Evolutionary conservation across 768 basidiomycete species (phyloP).

Genomic region (Tylopilus vinaceipallidus): DNA sequence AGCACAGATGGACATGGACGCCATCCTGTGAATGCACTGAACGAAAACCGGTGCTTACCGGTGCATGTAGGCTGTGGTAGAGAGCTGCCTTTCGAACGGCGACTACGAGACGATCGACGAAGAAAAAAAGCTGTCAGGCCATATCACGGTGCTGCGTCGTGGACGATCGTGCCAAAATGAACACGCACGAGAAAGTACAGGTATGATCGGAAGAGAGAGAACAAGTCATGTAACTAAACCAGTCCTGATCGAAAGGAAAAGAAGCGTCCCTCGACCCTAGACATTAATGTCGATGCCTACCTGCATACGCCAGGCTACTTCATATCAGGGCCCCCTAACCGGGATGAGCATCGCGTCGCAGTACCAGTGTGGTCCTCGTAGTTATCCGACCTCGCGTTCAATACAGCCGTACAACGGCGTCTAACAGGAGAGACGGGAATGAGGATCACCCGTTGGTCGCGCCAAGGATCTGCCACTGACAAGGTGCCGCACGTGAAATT

Average conservation of each 20-base stretch:
- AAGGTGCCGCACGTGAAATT: no score
- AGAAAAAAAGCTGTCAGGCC: not conserved
- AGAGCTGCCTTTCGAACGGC: conserved; percentile 3
- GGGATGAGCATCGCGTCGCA: not conserved
- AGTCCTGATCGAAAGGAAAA: conserved; percentile 1
- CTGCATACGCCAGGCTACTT: conserved; percentile 1
- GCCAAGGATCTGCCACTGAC: no score
- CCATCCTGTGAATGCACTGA: not conserved
- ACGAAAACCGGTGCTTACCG: not conserved
- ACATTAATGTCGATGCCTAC: conserved; percentile 3
- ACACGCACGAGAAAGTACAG: not conserved
- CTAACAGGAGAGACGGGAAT: no score
- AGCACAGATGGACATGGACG: not conserved
- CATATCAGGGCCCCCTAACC: not conserved
- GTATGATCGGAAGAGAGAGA: conserved; percentile 2
- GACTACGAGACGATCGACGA: not conserved
- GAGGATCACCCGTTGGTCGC: no score
- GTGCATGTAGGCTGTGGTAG: conserved; percentile 1
- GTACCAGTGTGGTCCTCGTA: not conserved
- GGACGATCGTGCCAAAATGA: conserved; percentile 1
- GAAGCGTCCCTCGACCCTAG: conserved; percentile 12
- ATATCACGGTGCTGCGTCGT: conserved; percentile 1
- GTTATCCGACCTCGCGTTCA: no score
- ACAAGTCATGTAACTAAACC: conserved; percentile 5
- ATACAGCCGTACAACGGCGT: no score